A percentile compares a stretch with the other conserved stretches of the same genome.
phyloP scores from a whole-genome alignment of 225 moss, liverwort and hornwort genomes.

The Pseudoscleropodium purum region DNA sequence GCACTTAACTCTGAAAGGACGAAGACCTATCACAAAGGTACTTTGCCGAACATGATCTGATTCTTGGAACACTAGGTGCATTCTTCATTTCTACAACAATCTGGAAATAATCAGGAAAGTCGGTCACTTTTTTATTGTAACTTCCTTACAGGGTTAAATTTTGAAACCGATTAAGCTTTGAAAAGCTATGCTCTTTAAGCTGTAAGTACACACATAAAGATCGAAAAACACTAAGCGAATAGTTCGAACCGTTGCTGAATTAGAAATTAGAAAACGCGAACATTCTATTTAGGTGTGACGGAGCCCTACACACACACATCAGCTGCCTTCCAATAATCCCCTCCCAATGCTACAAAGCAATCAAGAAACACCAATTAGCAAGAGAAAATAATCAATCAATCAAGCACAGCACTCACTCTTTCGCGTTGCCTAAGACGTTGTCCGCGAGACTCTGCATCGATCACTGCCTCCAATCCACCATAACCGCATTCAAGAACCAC shows the following conservation, averaged over 20 bases:
- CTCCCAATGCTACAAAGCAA: not conserved
- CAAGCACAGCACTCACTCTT: constrained; percentile 22
- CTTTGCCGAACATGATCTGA: not conserved
- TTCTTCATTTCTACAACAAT: not conserved
- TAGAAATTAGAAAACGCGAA: not conserved
- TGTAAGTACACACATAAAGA: not conserved
- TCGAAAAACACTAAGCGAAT: not conserved
- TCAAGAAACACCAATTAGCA: not conserved
- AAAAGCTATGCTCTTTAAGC: not conserved
- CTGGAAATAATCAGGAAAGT: not conserved
- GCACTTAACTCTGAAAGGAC: not conserved
- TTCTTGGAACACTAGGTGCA: not conserved
- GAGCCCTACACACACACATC: not conserved
- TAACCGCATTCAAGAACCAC: not conserved
- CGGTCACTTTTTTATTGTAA: not conserved
- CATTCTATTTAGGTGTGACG: not conserved
- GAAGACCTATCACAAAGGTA: not conserved
- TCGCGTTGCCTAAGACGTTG: constrained; percentile 38
- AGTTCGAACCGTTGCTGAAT: not conserved
- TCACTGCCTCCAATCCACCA: not conserved
- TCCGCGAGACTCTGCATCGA: constrained; percentile 42
- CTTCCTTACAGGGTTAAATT: not conserved
- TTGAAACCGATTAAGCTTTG: not conserved
- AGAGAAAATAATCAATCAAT: not conserved
- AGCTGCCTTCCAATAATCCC: not conserved